phyloP scores from a whole-genome alignment of 2,329 filamentous ascomycete genomes.

The Dothistroma pini region DNA sequence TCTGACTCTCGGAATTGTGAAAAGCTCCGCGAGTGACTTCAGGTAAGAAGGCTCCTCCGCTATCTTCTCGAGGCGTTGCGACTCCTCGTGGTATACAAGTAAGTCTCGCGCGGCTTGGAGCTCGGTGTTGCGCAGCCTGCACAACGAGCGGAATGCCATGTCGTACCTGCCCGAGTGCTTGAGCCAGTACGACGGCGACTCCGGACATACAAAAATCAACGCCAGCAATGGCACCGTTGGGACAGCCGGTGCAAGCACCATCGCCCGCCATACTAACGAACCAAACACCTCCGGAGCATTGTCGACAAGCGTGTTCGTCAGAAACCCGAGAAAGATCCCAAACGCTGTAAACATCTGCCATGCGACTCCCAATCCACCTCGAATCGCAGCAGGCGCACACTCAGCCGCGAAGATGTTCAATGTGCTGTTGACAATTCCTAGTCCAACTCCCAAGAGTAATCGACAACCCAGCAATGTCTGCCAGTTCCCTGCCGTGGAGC shows the following conservation, averaged over 20 bases:
- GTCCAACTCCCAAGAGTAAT: constrained; percentile 62
- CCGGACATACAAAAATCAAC: constrained; percentile 49
- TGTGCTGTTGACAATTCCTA: constrained; percentile 40
- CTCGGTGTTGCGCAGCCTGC: constrained; percentile 29
- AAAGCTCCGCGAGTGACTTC: constrained; percentile 27
- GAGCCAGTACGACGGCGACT: constrained; percentile 29
- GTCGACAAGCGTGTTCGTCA: constrained; percentile 50
- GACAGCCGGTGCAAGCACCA: constrained; percentile 60
- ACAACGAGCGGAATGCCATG: constrained; percentile 45
- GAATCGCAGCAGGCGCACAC: constrained; percentile 49
- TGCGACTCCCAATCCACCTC: constrained; percentile 30
- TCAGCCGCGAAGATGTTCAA: constrained; percentile 40
- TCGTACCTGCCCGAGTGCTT: constrained; percentile 21
- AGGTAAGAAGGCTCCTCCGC: constrained; percentile 34
- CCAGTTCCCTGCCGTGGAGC: constrained; percentile 63
- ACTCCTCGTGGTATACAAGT: constrained; percentile 9
- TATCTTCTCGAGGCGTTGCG: neutral
- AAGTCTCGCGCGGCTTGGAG: constrained; percentile 33
- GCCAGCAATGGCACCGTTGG: constrained; percentile 58
- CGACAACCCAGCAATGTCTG: constrained; percentile 64
- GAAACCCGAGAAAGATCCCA: constrained; percentile 61
- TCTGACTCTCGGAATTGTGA: constrained; percentile 46
- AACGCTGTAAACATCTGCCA: constrained; percentile 50
- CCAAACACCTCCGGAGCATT: constrained; percentile 50
- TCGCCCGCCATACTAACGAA: constrained; percentile 58